Evolutionary conservation across 352 stramenopile genomes (phyloP).

Genomic region (Pythium apleroticum): DNA sequence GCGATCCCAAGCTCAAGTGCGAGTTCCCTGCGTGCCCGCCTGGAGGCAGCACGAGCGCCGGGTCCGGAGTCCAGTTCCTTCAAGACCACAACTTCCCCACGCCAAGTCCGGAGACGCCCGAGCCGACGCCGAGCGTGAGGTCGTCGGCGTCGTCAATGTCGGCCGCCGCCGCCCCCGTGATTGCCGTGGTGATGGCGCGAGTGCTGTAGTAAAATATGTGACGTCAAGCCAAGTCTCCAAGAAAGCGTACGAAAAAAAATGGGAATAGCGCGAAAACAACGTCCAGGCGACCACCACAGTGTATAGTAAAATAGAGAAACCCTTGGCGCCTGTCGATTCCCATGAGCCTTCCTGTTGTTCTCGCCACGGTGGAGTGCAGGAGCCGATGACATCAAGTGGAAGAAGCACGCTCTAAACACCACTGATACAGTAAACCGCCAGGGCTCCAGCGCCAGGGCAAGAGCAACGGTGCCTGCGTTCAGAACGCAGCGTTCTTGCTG

Average conservation of each 20-base stretch:
- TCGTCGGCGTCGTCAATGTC: neutral
- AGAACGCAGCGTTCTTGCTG: too few relatives aligned
- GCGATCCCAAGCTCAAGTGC: slow-evolving; percentile 36
- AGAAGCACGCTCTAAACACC: too few relatives aligned
- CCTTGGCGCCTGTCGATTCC: too few relatives aligned
- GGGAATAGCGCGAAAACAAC: too few relatives aligned
- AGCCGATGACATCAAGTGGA: too few relatives aligned
- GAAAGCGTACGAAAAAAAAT: too few relatives aligned
- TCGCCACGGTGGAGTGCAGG: too few relatives aligned
- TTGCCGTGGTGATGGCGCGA: neutral
- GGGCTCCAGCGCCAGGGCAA: too few relatives aligned
- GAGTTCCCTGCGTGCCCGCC: slow-evolving; percentile 27
- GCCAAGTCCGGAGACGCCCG: neutral
- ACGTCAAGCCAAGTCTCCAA: neutral
- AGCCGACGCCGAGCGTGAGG: neutral
- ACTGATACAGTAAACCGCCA: too few relatives aligned
- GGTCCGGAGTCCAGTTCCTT: neutral
- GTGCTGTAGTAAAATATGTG: neutral
- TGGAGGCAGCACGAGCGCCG: neutral
- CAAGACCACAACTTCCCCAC: neutral
- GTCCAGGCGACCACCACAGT: neutral
- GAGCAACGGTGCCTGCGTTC: too few relatives aligned
- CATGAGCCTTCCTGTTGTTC: too few relatives aligned
- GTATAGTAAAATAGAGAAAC: neutral
- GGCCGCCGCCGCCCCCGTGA: too few relatives aligned